A percentile compares a stretch with the other conserved stretches of the same genome.
These are phyloP conservation scores for Thelonectria blattea DNA, from an alignment of 2,329 filamentous ascomycete genomes.

Conservation along the genomic window DNA sequence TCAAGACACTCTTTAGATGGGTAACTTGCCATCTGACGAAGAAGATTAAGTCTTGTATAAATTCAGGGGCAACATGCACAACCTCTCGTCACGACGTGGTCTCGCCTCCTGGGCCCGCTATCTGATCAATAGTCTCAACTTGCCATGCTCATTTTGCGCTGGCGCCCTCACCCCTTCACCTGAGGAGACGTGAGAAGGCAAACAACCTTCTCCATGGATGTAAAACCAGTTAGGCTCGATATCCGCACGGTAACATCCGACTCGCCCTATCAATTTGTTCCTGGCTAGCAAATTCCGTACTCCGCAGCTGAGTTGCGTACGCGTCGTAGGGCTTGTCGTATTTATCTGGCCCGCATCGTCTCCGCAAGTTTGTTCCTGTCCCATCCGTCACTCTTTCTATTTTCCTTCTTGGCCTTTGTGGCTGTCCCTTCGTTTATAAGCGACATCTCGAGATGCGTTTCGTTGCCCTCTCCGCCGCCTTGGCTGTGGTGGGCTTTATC, in stretches of 20 bases:
- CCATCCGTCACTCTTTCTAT: slow-evolving; percentile 1
- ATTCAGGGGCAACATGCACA: no score
- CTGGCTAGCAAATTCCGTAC: not conserved
- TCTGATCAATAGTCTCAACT: not conserved
- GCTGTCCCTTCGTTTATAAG: slow-evolving; percentile 2
- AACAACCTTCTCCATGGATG: not conserved
- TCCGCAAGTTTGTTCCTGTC: no score
- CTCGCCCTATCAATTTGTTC: not conserved
- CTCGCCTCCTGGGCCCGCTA: not conserved
- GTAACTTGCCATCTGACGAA: no score
- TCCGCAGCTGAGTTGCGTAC: not conserved
- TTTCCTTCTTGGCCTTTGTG: slow-evolving; percentile 6
- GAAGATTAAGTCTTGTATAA: no score
- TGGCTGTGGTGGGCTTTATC: slow-evolving; percentile 11
- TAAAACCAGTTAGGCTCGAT: not conserved
- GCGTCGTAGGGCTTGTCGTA: not conserved
- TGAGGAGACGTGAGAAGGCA: not conserved
- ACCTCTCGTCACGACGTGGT: not conserved
- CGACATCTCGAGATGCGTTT: slow-evolving; percentile 27
- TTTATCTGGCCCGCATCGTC: not conserved
- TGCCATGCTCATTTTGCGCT: not conserved
- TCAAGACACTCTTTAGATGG: no score
- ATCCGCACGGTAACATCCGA: not conserved
- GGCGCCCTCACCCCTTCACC: not conserved
- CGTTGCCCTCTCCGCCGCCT: slow-evolving; percentile 14